Evolutionary conservation across 148 eudicot species (phyloP), one percentile per base, ranked within the genome.

Genomic region (Diospyros lotus): DNA sequence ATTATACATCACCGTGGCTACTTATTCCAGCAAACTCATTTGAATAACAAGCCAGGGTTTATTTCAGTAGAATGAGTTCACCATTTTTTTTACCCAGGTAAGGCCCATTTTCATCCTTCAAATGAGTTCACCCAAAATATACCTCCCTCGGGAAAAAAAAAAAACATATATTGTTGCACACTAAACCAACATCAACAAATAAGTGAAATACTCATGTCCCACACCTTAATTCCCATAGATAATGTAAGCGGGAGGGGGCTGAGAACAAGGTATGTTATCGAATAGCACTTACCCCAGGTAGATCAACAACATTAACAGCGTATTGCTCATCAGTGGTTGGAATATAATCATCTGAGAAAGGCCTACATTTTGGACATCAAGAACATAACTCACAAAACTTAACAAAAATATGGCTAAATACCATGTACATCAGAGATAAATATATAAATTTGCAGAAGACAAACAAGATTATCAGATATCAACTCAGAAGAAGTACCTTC

Each of bases 241-340:
- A 55, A 55, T 10, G 0, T 13, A 55, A 28, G 28, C 28, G 28
- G 28, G 28, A 28, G 28, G 28, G 28, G 28, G 28, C 28, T 28
- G 28, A 12, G 9, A 8, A 58, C 63, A 60, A 45, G 12, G 58
- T 12, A 59, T 52, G 61, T n/a, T 64, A 56, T 39, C 58, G n/a
- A 39, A 59, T 63, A 58, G 71, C 12, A 86, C 96, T 83, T 87
- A 93, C 98, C 73, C 75, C 73, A 54, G 85, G 79, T 50, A 78
- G 87, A 52, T 89, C 92, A 54, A 91, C 90, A 76, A 79, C 75
- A 64, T 88, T 87, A 17, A 88, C 98, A 73, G 91, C 93, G 84
- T 84, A 93, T 55, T 81, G 76, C 53, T 87, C 91, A 63, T 80
- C 93, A 64, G 78, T 78, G n/a, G 83, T 91, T 44, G 90, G 73